Conservation (phyloP, 805 yeast species). For the Kuraishia hungarica region DNA sequence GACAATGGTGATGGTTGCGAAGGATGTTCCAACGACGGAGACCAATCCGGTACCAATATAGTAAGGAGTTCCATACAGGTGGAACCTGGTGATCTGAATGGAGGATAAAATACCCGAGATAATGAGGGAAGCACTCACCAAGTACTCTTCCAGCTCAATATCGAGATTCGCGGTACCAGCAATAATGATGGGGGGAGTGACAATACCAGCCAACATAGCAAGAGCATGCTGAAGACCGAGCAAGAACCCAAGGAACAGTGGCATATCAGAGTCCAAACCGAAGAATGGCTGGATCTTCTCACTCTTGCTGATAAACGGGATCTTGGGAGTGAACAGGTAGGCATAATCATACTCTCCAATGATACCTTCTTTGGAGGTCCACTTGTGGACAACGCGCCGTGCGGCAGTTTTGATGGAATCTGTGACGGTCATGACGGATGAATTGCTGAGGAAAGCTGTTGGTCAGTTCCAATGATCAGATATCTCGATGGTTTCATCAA, state of each 20-base stretch:
- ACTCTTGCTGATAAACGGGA: conserved; percentile 52
- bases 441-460: neutral
- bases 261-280: conserved; percentile 73
- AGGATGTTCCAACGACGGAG: conserved; percentile 87
- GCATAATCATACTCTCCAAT: conserved; percentile 85
- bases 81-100: conserved; percentile 76
- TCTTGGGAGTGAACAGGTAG: conserved; percentile 68
- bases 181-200: conserved; percentile 75
- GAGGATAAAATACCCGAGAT: conserved; percentile 62
- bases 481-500: neutral
- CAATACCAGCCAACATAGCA: conserved; percentile 89
- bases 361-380: conserved; percentile 72
- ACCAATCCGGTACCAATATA: conserved; percentile 83
- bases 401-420: neutral
- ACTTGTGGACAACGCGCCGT: conserved; percentile 26
- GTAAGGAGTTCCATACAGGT: conserved; percentile 63
- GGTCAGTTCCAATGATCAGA: neutral
- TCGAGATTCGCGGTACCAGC: conserved; percentile 53
- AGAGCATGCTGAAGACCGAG: conserved; percentile 84
- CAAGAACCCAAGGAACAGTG: conserved; percentile 64
- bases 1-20: conserved; percentile 81
- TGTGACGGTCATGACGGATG: neutral
- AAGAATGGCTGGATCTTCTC: conserved; percentile 70
- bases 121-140: conserved; percentile 67
- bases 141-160: conserved; percentile 41